Evolutionary conservation across 106 monocot species (phyloP).

Genomic region (Agapanthus africanus): DNA sequence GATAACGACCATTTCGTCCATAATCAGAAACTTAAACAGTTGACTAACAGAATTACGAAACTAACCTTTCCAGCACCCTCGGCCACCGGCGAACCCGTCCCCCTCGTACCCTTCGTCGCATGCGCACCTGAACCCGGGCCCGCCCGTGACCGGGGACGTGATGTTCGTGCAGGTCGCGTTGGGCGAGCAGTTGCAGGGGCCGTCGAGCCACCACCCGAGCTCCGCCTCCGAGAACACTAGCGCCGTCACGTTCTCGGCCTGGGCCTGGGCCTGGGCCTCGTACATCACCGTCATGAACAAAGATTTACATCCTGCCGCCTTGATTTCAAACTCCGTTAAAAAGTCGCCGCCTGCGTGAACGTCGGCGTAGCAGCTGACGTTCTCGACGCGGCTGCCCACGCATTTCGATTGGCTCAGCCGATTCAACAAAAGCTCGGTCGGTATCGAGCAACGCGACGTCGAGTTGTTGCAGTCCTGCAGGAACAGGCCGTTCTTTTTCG

Average conservation of each 20-base stretch:
- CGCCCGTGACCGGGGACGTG: not conserved
- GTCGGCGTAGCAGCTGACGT: not conserved
- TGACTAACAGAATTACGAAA: too few relatives aligned
- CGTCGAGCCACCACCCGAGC: slow-evolving; percentile 31
- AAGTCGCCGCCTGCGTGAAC: not conserved
- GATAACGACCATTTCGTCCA: not conserved
- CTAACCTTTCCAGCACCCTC: slow-evolving; percentile 29
- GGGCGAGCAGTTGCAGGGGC: slow-evolving; percentile 28
- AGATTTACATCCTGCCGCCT: not conserved
- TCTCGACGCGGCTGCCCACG: not conserved
- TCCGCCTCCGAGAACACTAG: not conserved
- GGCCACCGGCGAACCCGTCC: slow-evolving; percentile 38
- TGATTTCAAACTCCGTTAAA: not conserved
- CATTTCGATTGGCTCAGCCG: not conserved
- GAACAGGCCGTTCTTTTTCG: not conserved
- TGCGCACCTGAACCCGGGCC: slow-evolving; percentile 16
- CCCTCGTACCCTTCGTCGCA: slow-evolving; percentile 29
- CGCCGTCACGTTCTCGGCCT: not conserved
- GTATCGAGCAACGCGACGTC: not conserved
- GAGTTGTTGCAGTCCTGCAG: not conserved
- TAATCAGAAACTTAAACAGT: not conserved
- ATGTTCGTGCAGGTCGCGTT: slow-evolving; percentile 26
- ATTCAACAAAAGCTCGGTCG: not conserved
- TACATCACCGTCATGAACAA: not conserved
- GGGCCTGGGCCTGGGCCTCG: not conserved